Percentiles rank a stretch among this genome's conserved stretches.
Conservation (phyloP, 305 asterid species). For the Fraxinus paxiana region DNA sequence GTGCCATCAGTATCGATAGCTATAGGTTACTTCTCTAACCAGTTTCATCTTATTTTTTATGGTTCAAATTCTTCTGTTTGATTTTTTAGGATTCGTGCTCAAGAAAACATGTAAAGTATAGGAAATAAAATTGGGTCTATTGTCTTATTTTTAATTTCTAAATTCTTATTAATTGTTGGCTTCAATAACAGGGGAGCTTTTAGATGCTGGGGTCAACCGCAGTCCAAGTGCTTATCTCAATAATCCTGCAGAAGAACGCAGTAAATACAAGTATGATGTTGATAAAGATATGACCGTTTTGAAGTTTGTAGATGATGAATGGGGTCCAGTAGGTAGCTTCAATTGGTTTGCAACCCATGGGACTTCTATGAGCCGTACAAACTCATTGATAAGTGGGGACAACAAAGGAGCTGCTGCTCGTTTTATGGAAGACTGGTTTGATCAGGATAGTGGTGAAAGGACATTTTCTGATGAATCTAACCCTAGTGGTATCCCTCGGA, state of each 20-base stretch:
- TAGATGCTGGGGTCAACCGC: conserved; percentile 88
- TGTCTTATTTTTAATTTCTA: not conserved
- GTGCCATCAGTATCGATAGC: conserved; percentile 5
- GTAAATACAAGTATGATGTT: conserved; percentile 73
- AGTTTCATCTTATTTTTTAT: not conserved
- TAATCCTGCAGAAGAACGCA: conserved; percentile 81
- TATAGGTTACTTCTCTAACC: conserved; percentile 11
- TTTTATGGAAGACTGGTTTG: conserved; percentile 98
- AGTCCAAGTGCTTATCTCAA: conserved; percentile 97
- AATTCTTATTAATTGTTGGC: conserved; percentile 22
- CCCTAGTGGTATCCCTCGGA: conserved; percentile 46
- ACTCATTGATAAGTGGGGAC: conserved; percentile 91
- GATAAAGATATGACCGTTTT: conserved; percentile 91
- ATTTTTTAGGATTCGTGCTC: not conserved
- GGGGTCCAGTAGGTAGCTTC: conserved; percentile 99
- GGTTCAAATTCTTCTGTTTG: conserved; percentile 13
- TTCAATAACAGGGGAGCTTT: conserved; percentile 68
- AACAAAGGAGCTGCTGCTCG: conserved; percentile 99
- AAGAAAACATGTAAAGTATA: not conserved
- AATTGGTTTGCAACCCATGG: conserved; percentile 99
- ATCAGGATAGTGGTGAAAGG: conserved; percentile 40
- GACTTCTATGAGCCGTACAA: conserved; percentile 96
- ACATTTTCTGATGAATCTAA: conserved; percentile 25
- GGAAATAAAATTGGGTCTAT: not conserved
- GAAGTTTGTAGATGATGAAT: conserved; percentile 82